These are phyloP conservation scores for Colletotrichum lindemuthianum DNA, from an alignment of 2,329 filamentous ascomycete species.

Conservation along the genomic window DNA sequence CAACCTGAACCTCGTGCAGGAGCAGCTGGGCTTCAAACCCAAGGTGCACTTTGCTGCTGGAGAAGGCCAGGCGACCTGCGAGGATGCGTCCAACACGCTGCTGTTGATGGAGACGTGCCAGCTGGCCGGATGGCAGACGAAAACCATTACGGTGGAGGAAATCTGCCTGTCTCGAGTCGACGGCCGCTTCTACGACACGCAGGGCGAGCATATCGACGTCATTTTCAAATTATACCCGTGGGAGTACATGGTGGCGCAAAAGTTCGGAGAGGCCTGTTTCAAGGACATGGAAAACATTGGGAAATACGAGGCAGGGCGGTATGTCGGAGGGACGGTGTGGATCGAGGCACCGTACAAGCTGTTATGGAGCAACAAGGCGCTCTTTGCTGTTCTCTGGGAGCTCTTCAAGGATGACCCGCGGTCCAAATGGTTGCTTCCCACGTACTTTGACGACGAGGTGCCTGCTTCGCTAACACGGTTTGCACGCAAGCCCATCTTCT, in stretches of 20 bases:
- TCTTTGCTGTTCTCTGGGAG: conserved; percentile 12
- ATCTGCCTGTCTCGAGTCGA: neutral
- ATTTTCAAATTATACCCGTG: conserved; percentile 21
- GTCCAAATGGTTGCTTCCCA: conserved; percentile 12
- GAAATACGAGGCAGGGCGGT: conserved; percentile 1
- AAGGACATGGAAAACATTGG: conserved; percentile 12
- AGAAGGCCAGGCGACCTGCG: neutral
- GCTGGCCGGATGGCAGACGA: conserved; percentile 5
- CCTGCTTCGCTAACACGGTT: neutral
- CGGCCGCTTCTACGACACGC: neutral
- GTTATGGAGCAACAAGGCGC: conserved; percentile 18
- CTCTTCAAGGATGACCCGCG: conserved; percentile 20
- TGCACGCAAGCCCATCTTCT: conserved; percentile 22
- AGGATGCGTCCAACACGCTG: conserved; percentile 6
- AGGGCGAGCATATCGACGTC: conserved; percentile 12
- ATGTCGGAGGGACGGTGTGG: conserved; percentile 10
- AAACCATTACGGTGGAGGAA: conserved; percentile 1
- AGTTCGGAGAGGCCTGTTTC: neutral
- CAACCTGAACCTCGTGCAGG: neutral
- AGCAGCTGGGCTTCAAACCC: conserved; percentile 6
- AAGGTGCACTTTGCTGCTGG: conserved; percentile 1
- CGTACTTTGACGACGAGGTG: conserved; percentile 4
- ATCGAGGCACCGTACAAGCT: conserved; percentile 23
- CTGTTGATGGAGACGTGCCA: conserved; percentile 22
- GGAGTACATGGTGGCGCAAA: conserved; percentile 2